Conservation (phyloP, 495 filamentous ascomycete genomes). For the Penicillium goetzii region DNA sequence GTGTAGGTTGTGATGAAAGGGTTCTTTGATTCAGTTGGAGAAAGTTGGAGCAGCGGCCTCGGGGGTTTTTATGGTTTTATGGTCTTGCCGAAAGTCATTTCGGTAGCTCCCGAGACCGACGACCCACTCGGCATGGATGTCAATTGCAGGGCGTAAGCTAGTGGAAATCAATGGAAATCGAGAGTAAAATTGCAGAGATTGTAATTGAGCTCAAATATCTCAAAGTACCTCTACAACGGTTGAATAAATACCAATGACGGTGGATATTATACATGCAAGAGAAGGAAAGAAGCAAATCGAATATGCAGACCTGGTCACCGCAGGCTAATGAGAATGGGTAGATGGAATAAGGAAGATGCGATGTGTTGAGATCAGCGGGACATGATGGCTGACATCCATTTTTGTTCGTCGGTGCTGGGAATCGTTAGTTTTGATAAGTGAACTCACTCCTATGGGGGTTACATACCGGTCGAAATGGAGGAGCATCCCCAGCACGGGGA, state of each 20-base stretch:
- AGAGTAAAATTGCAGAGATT: not conserved
- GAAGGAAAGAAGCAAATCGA: not conserved
- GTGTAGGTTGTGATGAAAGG: not conserved
- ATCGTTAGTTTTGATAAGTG: constrained; percentile 14
- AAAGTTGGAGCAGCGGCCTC: constrained; percentile 4
- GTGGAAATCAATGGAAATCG: not conserved
- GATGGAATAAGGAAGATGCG: not conserved
- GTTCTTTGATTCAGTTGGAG: not conserved
- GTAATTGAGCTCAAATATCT: not conserved
- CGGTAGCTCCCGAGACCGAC: not conserved
- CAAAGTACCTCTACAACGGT: constrained; percentile 5
- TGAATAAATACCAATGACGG: constrained; percentile 13
- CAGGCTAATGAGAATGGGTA: not conserved
- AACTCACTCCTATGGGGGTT: too few species aligned
- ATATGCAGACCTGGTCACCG: constrained; percentile 2
- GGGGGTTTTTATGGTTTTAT: not conserved
- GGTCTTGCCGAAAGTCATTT: not conserved
- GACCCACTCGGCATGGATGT: constrained; percentile 6
- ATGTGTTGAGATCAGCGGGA: constrained; percentile 39
- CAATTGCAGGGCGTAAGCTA: not conserved
- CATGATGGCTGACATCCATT: constrained; percentile 81
- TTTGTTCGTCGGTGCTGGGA: constrained; percentile 78
- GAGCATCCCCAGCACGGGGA: constrained; percentile 88
- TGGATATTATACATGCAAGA: constrained; percentile 26
- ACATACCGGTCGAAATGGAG: constrained; percentile 88